Conservation (phyloP, 208 protist genomes). For the Leishmania major region DNA sequence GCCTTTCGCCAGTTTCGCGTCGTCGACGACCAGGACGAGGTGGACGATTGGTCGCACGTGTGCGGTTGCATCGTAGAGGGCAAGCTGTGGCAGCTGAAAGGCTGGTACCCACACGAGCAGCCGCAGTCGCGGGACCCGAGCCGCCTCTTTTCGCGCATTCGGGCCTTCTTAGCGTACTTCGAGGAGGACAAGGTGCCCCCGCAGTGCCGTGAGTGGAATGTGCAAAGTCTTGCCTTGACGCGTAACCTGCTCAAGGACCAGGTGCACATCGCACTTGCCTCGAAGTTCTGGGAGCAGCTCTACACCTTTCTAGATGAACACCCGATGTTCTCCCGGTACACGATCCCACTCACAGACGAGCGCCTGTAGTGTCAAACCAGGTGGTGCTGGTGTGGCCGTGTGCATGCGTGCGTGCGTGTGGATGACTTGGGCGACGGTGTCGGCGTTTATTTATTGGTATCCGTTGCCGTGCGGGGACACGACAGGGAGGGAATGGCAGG, state of each 20-base stretch:
- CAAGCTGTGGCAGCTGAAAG: conserved; percentile 76
- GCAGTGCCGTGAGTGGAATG: conserved; percentile 76
- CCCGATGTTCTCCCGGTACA: conserved; percentile 77
- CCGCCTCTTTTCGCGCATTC: conserved; percentile 70
- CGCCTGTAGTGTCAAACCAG: conserved; percentile 3
- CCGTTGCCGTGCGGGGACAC: neutral
- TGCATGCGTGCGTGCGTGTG: neutral
- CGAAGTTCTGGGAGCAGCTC: conserved; percentile 83
- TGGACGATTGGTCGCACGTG: conserved; percentile 84
- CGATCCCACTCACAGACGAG: conserved; percentile 50
- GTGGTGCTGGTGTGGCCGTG: neutral
- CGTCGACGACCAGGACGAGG: conserved; percentile 72
- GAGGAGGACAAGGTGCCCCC: conserved; percentile 85
- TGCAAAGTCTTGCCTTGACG: conserved; percentile 73
- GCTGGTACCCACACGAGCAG: conserved; percentile 61
- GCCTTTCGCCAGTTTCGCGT: conserved; percentile 77
- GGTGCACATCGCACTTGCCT: conserved; percentile 76
- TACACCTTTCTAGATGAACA: conserved; percentile 83
- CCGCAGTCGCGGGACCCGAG: conserved; percentile 44
- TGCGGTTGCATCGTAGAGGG: conserved; percentile 85
- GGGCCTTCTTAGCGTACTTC: conserved; percentile 87
- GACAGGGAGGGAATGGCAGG: neutral
- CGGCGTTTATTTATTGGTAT: neutral
- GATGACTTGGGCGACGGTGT: neutral
- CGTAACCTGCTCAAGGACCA: conserved; percentile 78